These are phyloP conservation scores for Boletellus sp. DNA, from an alignment of 1,284 basidiomycete genomes.

Conservation along the genomic window DNA sequence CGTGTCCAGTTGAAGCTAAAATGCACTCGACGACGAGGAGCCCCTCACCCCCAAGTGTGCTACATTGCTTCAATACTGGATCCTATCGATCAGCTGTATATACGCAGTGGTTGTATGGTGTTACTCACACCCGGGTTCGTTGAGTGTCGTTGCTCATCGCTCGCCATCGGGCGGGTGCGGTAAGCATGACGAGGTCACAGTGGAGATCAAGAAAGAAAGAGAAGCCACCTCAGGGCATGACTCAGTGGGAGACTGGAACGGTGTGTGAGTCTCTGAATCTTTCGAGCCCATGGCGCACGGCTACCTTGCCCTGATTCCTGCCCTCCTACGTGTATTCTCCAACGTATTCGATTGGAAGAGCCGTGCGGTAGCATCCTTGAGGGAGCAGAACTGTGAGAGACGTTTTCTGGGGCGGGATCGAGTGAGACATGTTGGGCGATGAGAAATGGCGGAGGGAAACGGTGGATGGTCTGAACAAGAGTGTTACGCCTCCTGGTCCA, in stretches of 20 bases:
- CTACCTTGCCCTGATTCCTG: constrained; percentile 29
- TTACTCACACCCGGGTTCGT: constrained; percentile 9
- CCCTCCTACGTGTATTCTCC: constrained; percentile 2
- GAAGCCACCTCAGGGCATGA: not conserved
- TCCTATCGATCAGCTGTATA: constrained; percentile 14
- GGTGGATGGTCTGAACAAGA: constrained; percentile 34
- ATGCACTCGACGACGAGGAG: constrained; percentile 5
- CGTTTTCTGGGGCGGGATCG: constrained; percentile 15
- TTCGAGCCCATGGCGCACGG: constrained; percentile 8
- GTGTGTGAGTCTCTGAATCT: constrained; percentile 7
- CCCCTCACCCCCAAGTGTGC: not conserved
- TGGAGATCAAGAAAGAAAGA: not conserved
- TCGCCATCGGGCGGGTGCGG: constrained; percentile 22
- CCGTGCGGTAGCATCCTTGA: not conserved
- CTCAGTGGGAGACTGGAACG: not conserved
- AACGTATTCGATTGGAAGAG: not conserved
- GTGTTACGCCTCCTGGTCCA: constrained; percentile 32
- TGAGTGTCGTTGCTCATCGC: constrained; percentile 13
- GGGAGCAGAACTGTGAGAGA: not conserved
- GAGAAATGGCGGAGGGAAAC: constrained; percentile 28
- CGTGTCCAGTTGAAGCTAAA: constrained; percentile 9
- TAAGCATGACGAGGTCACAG: not conserved
- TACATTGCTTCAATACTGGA: constrained; percentile 1
- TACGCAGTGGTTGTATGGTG: constrained; percentile 15
- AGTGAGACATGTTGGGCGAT: constrained; percentile 23